These are phyloP conservation scores for Cladophialophora immunda DNA, from an alignment of 2,329 filamentous ascomycete genomes.

Conservation along the genomic window DNA sequence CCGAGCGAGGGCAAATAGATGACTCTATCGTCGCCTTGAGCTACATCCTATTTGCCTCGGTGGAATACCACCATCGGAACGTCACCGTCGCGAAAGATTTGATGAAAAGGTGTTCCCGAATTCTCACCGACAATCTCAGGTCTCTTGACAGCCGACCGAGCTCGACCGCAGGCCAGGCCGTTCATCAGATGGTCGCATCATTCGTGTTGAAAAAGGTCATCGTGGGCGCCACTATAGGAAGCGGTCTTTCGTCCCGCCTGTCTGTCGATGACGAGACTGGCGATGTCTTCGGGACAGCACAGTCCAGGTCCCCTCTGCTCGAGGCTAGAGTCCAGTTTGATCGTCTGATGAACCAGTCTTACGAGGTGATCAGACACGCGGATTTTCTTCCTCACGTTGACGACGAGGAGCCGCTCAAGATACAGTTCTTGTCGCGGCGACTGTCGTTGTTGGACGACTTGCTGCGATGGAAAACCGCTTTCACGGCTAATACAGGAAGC, in stretches of 20 bases:
- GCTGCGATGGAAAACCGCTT: conserved; percentile 25
- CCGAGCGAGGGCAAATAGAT: conserved; percentile 25
- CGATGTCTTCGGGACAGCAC: neutral
- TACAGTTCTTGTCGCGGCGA: conserved; percentile 14
- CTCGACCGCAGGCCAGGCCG: conserved; percentile 5
- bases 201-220: conserved; percentile 32
- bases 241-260: conserved; percentile 14
- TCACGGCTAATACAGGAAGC: conserved; percentile 21
- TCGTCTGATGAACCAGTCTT: conserved; percentile 22
- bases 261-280: conserved; percentile 5
- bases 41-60: conserved; percentile 35
- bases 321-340: conserved; percentile 26
- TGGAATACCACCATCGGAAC: conserved; percentile 37
- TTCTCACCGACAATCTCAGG: conserved; percentile 24
- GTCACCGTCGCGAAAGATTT: conserved; percentile 26
- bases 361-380: conserved; percentile 31
- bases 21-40: conserved; percentile 31
- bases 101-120: conserved; percentile 23
- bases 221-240: conserved; percentile 25
- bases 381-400: conserved; percentile 27
- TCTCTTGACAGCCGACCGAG: conserved; percentile 4
- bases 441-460: conserved; percentile 21
- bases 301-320: conserved; percentile 18
- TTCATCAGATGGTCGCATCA: conserved; percentile 32
- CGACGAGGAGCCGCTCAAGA: conserved; percentile 16